Conservation (phyloP, 2,329 filamentous ascomycete species). For the Penicillium sp. region DNA sequence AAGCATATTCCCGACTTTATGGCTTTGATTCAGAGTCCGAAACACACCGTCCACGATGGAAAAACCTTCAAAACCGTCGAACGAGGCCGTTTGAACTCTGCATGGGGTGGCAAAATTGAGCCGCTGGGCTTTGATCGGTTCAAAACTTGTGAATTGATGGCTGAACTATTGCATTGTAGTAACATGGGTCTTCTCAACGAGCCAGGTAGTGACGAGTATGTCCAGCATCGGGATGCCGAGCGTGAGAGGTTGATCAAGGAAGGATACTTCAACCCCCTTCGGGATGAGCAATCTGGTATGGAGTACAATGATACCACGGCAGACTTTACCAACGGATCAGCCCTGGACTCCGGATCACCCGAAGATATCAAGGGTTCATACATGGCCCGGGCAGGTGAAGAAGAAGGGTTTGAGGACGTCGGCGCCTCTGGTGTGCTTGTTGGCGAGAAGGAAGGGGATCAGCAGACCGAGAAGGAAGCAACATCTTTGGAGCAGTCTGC, state of each 20-base stretch:
- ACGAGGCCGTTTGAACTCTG: slow-evolving; percentile 75
- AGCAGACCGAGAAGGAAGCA: slow-evolving; percentile 15
- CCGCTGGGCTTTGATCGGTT: slow-evolving; percentile 96
- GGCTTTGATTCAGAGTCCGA: slow-evolving; percentile 77
- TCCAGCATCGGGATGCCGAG: slow-evolving; percentile 75
- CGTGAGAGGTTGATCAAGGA: slow-evolving; percentile 76
- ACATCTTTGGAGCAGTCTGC: not conserved
- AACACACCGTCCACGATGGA: slow-evolving; percentile 57
- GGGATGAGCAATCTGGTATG: slow-evolving; percentile 51
- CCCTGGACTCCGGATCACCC: slow-evolving; percentile 49
- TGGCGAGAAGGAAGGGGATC: slow-evolving; percentile 68
- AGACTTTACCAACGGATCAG: slow-evolving; percentile 45
- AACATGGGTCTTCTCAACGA: slow-evolving; percentile 98
- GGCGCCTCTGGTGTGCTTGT: slow-evolving; percentile 66
- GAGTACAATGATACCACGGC: slow-evolving; percentile 56
- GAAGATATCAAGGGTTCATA: slow-evolving; percentile 72
- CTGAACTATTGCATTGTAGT: slow-evolving; percentile 93
- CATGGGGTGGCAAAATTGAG: slow-evolving; percentile 88
- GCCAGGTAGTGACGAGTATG: slow-evolving; percentile 81
- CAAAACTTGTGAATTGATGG: slow-evolving; percentile 99
- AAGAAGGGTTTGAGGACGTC: slow-evolving; percentile 94
- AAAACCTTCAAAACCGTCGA: slow-evolving; percentile 62
- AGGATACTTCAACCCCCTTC: slow-evolving; percentile 62
- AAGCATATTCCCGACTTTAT: slow-evolving; percentile 92
- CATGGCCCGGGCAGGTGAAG: slow-evolving; percentile 77